Evolutionary conservation across 768 basidiomycete genomes (phyloP).

Genomic region (Candolleomyces aberdarensis): DNA sequence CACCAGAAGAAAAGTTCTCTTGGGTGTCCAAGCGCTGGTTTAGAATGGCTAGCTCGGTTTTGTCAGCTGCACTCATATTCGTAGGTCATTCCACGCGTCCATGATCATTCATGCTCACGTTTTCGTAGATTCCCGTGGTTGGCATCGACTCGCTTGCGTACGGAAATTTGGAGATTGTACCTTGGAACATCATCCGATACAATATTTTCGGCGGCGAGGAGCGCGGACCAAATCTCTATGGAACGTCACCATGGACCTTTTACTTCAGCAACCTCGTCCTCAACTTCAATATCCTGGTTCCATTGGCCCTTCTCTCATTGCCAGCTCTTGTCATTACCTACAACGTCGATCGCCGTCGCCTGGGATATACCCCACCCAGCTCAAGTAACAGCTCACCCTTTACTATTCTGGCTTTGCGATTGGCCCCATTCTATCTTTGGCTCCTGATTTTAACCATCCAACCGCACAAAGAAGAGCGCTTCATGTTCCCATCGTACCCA

Average conservation of each 20-base stretch:
- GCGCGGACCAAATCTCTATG: conserved; percentile 90
- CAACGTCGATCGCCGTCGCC: conserved; percentile 70
- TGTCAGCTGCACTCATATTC: conserved; percentile 57
- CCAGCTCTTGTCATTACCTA: conserved; percentile 78
- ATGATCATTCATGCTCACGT: neutral
- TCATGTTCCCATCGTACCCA: conserved; percentile 94
- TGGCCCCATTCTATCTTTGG: conserved; percentile 96
- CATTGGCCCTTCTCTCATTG: conserved; percentile 76
- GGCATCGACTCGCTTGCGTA: conserved; percentile 85
- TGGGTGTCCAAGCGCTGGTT: conserved; percentile 67
- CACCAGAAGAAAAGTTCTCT: conserved; percentile 34
- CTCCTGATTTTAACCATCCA: conserved; percentile 72
- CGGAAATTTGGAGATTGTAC: conserved; percentile 71
- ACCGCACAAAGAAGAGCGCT: conserved; percentile 97
- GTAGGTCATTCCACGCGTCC: conserved; percentile 39
- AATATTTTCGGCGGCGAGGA: conserved; percentile 82
- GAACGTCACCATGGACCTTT: conserved; percentile 83
- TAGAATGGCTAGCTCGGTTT: conserved; percentile 51
- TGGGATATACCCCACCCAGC: conserved; percentile 51
- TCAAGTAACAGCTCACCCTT: conserved; percentile 75
- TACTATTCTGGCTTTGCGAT: conserved; percentile 66
- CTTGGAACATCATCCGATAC: conserved; percentile 93
- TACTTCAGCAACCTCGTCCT: conserved; percentile 87
- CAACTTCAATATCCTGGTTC: conserved; percentile 89
- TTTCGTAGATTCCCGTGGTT: conserved; percentile 72